Conservation (phyloP, 495 filamentous ascomycete genomes). For the Glutinoglossum americanum region DNA sequence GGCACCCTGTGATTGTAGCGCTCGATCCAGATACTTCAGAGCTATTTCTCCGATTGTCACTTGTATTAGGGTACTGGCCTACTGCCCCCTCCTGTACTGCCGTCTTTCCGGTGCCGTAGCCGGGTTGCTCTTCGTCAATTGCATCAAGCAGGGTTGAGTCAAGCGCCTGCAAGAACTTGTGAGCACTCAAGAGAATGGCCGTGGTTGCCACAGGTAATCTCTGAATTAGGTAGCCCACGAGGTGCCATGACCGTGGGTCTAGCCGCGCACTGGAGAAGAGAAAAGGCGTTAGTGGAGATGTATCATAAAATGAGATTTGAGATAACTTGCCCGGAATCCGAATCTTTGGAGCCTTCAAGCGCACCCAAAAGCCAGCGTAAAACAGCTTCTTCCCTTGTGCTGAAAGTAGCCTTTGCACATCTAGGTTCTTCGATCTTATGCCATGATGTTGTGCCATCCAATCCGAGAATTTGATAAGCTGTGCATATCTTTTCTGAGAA, state of each 20-base stretch:
- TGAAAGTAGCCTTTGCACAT: constrained; percentile 10
- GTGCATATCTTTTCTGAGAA: not conserved
- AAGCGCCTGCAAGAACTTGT: constrained; percentile 20
- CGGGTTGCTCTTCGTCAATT: not conserved
- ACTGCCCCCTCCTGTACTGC: not conserved
- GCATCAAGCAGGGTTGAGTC: not conserved
- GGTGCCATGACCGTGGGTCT: constrained; percentile 24
- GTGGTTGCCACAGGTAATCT: constrained; percentile 23
- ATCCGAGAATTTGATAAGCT: not conserved
- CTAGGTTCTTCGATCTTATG: constrained; percentile 12
- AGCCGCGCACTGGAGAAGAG: constrained; percentile 18
- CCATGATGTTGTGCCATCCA: constrained; percentile 14
- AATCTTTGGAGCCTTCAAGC: constrained; percentile 10
- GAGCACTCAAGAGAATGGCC: constrained; percentile 27
- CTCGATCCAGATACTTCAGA: not conserved
- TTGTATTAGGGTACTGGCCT: not conserved
- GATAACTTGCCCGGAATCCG: constrained; percentile 8
- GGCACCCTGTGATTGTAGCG: not conserved
- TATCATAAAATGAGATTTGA: not conserved
- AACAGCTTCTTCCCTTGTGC: constrained; percentile 39
- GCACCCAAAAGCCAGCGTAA: constrained; percentile 46
- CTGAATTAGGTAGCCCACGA: constrained; percentile 26
- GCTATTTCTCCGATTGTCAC: not conserved
- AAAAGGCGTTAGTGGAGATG: not conserved
- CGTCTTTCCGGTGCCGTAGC: not conserved